phyloP scores from a whole-genome alignment of 164 flowering plant genomes.

The Sedum album region DNA sequence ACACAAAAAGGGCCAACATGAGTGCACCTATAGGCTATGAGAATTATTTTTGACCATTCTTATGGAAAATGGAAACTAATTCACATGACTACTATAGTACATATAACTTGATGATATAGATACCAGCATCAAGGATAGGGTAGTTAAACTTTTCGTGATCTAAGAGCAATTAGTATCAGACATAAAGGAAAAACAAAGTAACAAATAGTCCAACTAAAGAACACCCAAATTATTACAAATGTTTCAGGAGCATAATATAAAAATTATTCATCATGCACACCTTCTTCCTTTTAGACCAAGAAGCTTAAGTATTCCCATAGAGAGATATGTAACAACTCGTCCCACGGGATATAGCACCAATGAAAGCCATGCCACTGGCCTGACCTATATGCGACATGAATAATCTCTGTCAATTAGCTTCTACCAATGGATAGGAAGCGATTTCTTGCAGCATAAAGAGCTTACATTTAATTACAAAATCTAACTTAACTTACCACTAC shows the following conservation, averaged over 20 bases:
- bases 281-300: slow-evolving; percentile 94
- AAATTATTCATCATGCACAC: slow-evolving; percentile 24
- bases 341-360: slow-evolving; percentile 90
- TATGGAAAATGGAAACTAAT: neutral
- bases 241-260: neutral
- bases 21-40: neutral
- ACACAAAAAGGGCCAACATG: neutral
- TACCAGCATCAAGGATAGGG: neutral
- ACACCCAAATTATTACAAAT: neutral
- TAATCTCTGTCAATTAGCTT: slow-evolving; percentile 14
- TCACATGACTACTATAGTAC: neutral
- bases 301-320: slow-evolving; percentile 88
- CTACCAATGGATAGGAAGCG: neutral
- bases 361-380: slow-evolving; percentile 99
- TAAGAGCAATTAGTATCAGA: neutral
- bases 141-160: neutral
- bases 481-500: slow-evolving; percentile 66
- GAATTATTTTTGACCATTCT: neutral
- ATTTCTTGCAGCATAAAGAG: neutral
- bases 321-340: slow-evolving; percentile 82
- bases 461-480: neutral
- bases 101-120: neutral
- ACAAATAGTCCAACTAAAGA: neutral
- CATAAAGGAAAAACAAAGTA: neutral
- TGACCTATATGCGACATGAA: slow-evolving; percentile 55